A percentile compares a stretch with the other conserved stretches of the same genome.
Evolutionary conservation across 2,329 filamentous ascomycete species (phyloP).

Genomic region (Cladosporium sp.): DNA sequence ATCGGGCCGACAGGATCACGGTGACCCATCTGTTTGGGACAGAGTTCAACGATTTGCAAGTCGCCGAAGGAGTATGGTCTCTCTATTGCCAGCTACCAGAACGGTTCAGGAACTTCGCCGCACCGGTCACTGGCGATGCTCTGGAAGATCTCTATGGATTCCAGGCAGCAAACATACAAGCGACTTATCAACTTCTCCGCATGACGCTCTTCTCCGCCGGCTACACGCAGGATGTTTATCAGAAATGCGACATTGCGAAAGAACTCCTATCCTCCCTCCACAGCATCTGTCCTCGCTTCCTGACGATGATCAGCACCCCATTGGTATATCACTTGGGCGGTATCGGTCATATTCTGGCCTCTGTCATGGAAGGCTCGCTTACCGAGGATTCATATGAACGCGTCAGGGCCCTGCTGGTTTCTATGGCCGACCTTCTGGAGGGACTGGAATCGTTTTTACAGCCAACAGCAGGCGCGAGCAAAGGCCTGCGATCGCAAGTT

Average conservation of each 20-base stretch:
- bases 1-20: slow-evolving; percentile 22
- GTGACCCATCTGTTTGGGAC: slow-evolving; percentile 24
- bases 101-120: slow-evolving; percentile 27
- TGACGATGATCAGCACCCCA: slow-evolving; percentile 47
- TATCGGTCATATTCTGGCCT: slow-evolving; percentile 48
- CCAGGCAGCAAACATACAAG: slow-evolving; percentile 49
- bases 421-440: slow-evolving; percentile 44
- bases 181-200: slow-evolving; percentile 46
- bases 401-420: slow-evolving; percentile 40
- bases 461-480: slow-evolving; percentile 36
- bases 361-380: slow-evolving; percentile 43
- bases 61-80: slow-evolving; percentile 27
- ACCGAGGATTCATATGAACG: slow-evolving; percentile 40
- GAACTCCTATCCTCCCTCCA: slow-evolving; percentile 43
- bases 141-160: slow-evolving; percentile 42
- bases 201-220: slow-evolving; percentile 39
- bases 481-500: slow-evolving; percentile 39
- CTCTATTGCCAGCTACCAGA: slow-evolving; percentile 29
- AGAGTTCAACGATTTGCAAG: slow-evolving; percentile 24
- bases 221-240: slow-evolving; percentile 30
- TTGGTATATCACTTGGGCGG: slow-evolving; percentile 47
- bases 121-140: slow-evolving; percentile 30
- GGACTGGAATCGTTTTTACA: slow-evolving; percentile 41
- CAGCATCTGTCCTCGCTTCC: slow-evolving; percentile 41
- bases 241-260: slow-evolving; percentile 44